Base-by-base conservation (phyloP, 257 asterid genomes). In the Thymus quinquecostatus region DNA sequence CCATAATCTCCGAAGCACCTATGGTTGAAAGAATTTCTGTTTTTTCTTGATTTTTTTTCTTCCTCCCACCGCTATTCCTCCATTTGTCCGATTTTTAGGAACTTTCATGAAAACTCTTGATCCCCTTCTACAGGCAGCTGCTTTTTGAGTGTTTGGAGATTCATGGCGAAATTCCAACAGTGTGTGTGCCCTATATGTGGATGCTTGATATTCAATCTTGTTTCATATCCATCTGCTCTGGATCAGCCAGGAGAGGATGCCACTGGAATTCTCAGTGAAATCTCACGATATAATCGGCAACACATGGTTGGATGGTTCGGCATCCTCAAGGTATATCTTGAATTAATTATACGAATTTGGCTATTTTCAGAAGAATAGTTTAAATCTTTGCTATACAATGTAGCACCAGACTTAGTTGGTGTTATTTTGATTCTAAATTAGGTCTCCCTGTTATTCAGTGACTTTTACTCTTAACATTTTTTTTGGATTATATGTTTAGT, bases 161-260 rank as follows among this genome's bases (percentile, higher is more conserved):
- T 27, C n/a, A 14, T 14, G 59, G 38, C 36, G 10, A 28, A 28
- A 8, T 55, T 28, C 38, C 8, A 29, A 28, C 60, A 27, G 9
- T 55, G 60, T 28, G 36, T 8, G 12, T 55, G 60, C 60, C 60
- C 60, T 29, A 27, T 55, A 8, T 55, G 60, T 55, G 60, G 60
- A 28, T 28, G 10, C 0, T 55, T 27, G 0, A 55, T 51, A 14
- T n/a, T 55, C 60, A 55, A 55, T 55, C 12, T 55, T 12, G 13
- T 55, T 55, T 34, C 36, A 1, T n/a, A 28, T 27, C 11, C 36
- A 28, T 55, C 36, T 30, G 60, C 36, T 27, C 60, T 55, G 38
- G 10, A 27, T 8, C 60, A 55, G 33, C 60, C 60, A 28, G 60
- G 34, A 28, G 60, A 55, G n/a, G 60, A 55, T 8, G 60, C 3